phyloP scores from a whole-genome alignment of 2,329 filamentous ascomycete species.

The Emergomyces orientalis region DNA sequence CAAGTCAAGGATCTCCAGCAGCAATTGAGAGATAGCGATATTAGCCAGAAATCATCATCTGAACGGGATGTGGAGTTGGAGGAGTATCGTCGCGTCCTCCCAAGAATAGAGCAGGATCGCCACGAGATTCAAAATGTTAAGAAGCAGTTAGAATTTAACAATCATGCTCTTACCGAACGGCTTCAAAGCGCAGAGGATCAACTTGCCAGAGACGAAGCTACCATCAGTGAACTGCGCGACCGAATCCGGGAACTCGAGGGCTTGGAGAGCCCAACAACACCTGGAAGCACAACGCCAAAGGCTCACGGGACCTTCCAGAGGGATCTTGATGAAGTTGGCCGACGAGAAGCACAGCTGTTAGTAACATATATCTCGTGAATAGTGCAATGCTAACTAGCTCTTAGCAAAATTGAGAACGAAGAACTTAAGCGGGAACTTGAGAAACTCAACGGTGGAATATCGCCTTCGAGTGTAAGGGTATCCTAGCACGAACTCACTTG shows the following conservation, averaged over 20 bases:
- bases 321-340: conserved; percentile 34
- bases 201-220: conserved; percentile 32
- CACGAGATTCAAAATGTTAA: conserved; percentile 41
- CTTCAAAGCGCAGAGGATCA: conserved; percentile 37
- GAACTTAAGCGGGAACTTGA: conserved; percentile 31
- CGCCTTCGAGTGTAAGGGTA: conserved; percentile 17
- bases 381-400: conserved; percentile 17
- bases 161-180: conserved; percentile 38
- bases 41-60: conserved; percentile 32
- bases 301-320: conserved; percentile 33
- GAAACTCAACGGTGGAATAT: conserved; percentile 21
- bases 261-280: conserved; percentile 31
- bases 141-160: conserved; percentile 42
- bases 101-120: conserved; percentile 41
- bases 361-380: conserved; percentile 11
- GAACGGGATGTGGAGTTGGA: conserved; percentile 36
- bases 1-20: conserved; percentile 40
- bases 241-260: conserved; percentile 36
- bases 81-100: conserved; percentile 38
- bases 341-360: conserved; percentile 33
- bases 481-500: not conserved
- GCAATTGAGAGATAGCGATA: conserved; percentile 39
- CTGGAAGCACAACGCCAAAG: conserved; percentile 32
- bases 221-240: conserved; percentile 36
- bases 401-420: conserved; percentile 35